Evolutionary conservation across 2,329 filamentous ascomycete genomes (phyloP), one percentile per base, ranked within the genome.

Genomic region (Ilyonectria destructans): DNA sequence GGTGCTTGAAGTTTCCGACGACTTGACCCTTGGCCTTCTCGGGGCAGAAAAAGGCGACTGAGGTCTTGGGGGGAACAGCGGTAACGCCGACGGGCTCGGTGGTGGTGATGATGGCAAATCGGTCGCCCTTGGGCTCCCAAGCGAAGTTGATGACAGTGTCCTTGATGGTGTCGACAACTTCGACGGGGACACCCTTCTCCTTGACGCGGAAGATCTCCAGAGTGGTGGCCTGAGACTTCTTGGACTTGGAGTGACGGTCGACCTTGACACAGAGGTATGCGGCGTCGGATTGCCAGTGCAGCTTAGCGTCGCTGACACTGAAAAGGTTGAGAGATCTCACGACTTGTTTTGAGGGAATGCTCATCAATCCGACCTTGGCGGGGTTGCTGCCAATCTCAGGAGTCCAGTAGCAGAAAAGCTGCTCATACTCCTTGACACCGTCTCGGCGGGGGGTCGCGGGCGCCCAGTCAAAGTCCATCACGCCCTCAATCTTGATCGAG

Each of bases 91-190:
- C 87, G 3, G 93, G 90, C 84, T 99, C 96, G 12, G 94, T 93
- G 19, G 94, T 96, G 40, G 95, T 98, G 84, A 99, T 99, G 79
- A 98, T 92, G 73, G 98, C 95, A 81, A 99, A 99, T 45, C 96
- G 92, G 82, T 97, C 95, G 70, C 96, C 96, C 86, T 98, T 98
- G 71, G 96, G 96, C 80, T 99, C 96, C 96, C 96, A 99, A 10
- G 96, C 95, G 80, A 99, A 99, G 87, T 99, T 99, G 85, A 99
- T 97, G 75, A 99, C 96, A 1, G 95, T 97, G 79, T 98, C 96
- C 85, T 98, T 98, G 84, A 99, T 93, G 61, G 92, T 95, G 83
- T 99, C 96, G 58, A 99, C 95, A 64, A 98, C 96, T 83, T 99
- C 96, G 62, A 99, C 96, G 1, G 96, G 96, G 2, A 99, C 96